Percentiles rank a stretch among this genome's conserved stretches.
Conservation (phyloP, 345 rosid species). For the Salix brachista region DNA sequence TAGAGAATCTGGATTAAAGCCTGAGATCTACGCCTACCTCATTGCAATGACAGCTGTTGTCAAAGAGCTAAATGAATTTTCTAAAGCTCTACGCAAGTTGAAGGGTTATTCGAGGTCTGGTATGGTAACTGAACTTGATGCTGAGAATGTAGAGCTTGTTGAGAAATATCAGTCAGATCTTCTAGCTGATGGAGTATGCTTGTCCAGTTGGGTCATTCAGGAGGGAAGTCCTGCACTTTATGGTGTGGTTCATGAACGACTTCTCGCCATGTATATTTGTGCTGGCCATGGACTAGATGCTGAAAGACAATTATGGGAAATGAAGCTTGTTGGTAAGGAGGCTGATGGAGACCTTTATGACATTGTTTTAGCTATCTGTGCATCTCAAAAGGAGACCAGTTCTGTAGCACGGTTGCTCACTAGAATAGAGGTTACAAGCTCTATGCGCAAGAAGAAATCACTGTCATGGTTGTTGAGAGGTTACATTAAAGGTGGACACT, state of each 20-base stretch:
- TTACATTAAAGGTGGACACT: conserved; percentile 79
- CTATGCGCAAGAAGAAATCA: conserved; percentile 54
- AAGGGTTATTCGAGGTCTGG: conserved; percentile 60
- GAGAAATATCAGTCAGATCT: conserved; percentile 71
- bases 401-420: conserved; percentile 61
- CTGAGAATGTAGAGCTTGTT: conserved; percentile 42
- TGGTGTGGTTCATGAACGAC: conserved; percentile 78
- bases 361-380: conserved; percentile 82
- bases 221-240: conserved; percentile 52
- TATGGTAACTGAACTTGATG: conserved; percentile 52
- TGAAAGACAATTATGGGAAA: conserved; percentile 86
- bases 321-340: conserved; percentile 79
- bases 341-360: conserved; percentile 76
- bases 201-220: conserved; percentile 70
- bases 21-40: conserved; percentile 78
- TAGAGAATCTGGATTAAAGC: conserved; percentile 68
- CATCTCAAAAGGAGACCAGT: conserved; percentile 60
- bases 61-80: conserved; percentile 76
- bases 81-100: conserved; percentile 67
- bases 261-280: conserved; percentile 86
- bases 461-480: conserved; percentile 82
- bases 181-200: conserved; percentile 51
- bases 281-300: conserved; percentile 82
- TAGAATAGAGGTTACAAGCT: conserved; percentile 45
- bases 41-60: conserved; percentile 92